Percentiles rank a stretch among this genome's conserved stretches.
Conservation (phyloP, 2,329 filamentous ascomycete species). For the Hypomyces rosellus region DNA sequence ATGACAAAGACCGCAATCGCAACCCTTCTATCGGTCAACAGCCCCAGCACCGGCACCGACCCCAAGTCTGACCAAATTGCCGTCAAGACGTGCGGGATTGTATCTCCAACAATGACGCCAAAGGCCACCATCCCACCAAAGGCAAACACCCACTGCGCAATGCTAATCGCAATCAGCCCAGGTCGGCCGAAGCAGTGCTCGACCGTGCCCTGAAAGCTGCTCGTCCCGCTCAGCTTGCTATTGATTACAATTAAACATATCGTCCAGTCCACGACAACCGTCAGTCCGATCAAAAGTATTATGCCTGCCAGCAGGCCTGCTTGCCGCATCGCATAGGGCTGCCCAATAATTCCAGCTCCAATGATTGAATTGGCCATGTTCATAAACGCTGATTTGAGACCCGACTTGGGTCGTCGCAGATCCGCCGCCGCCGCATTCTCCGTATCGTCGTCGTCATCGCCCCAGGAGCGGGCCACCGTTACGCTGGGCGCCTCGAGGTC, state of each 20-base stretch:
- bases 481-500: slow-evolving; percentile 76
- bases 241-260: slow-evolving; percentile 96
- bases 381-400: slow-evolving; percentile 87
- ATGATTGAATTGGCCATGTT: slow-evolving; percentile 99
- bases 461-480: slow-evolving; percentile 54
- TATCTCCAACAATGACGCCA: slow-evolving; percentile 94
- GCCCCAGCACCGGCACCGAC: slow-evolving; percentile 68
- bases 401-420: slow-evolving; percentile 68
- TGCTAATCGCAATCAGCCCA: slow-evolving; percentile 77
- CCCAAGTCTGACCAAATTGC: slow-evolving; percentile 74
- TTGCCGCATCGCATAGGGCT: slow-evolving; percentile 93
- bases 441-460: slow-evolving; percentile 33
- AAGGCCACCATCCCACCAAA: slow-evolving; percentile 99
- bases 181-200: slow-evolving; percentile 88
- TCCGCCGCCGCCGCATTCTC: slow-evolving; percentile 46
- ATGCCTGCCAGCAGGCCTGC: slow-evolving; percentile 80
- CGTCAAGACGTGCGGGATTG: slow-evolving; percentile 81
- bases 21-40: slow-evolving; percentile 73
- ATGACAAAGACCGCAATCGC: slow-evolving; percentile 86
- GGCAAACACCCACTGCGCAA: slow-evolving; percentile 97
- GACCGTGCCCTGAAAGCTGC: slow-evolving; percentile 93
- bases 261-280: slow-evolving; percentile 90
- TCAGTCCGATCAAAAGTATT: slow-evolving; percentile 70
- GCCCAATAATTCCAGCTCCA: slow-evolving; percentile 66
- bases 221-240: slow-evolving; percentile 88